Evolutionary conservation across 1,139 yeast genomes (phyloP), one percentile per base, ranked within the genome.

Genomic region (Candida glucosophila): DNA sequence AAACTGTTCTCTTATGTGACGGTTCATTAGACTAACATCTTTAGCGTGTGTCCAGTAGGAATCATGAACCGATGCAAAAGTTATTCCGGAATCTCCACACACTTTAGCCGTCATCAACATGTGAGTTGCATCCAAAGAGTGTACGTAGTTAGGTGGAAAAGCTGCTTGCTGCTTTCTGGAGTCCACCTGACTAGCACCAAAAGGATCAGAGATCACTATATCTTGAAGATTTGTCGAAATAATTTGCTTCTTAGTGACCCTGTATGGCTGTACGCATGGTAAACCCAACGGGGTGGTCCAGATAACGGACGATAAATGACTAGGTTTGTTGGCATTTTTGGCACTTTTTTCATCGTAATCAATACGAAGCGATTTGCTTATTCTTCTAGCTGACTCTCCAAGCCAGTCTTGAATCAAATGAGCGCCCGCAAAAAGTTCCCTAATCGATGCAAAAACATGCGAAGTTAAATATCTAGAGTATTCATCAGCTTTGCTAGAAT

Each of bases 31-130:
- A 36, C 77, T 79, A 17, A 90, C 75, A 47, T 83, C 92, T 21
- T 74, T 61, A 1, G 98, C 96, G 52, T 92, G 98, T 0, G 98
- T 86, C 99, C 99, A 90, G 50, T 83, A 90, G 1, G 97, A 88
- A 52, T 90, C 99, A 53, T 90, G 99, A 17, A 90, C 99, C 0
- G 97, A 78, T 0, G 98, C 96, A 63, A 92, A 90, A n/a, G 75
- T 62, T 29, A 90, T 52, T 0, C 71, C 74, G 4, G 50, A 48
- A 23, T 73, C 65, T n/a, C 79, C 74, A 52, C 96, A 86, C 14
- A 74, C 75, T 24, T 74, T 63, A 0, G 97, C 93, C 7, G 95
- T 80, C 67, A 88, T 61, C 30, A 90, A 63, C 98, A 90, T 90
- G 48, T 90, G 98, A 0, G 96, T 80, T 1, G 98, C 97, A 60